These are phyloP conservation scores for Aspergillus unguis DNA, from an alignment of 2,329 filamentous ascomycete species.

Conservation along the genomic window DNA sequence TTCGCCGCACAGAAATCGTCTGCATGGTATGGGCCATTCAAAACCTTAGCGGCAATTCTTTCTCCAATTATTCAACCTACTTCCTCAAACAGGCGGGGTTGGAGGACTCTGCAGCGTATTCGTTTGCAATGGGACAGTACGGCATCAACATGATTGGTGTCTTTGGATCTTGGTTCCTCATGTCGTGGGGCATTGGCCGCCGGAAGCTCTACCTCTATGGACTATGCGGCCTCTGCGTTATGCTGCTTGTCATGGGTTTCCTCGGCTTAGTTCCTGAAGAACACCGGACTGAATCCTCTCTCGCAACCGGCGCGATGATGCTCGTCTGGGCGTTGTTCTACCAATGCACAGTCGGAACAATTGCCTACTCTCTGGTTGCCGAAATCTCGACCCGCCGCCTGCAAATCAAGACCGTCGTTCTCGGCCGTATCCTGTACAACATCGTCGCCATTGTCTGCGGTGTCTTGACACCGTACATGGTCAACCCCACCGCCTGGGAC, in stretches of 20 bases:
- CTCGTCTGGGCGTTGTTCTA: constrained; percentile 78
- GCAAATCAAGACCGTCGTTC: constrained; percentile 86
- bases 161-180: constrained; percentile 76
- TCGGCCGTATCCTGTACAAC: constrained; percentile 78
- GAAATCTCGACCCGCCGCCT: constrained; percentile 79
- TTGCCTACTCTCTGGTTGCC: constrained; percentile 83
- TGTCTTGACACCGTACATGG: constrained; percentile 86
- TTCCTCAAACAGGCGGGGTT: constrained; percentile 57
- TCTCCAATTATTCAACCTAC: constrained; percentile 63
- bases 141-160: constrained; percentile 75
- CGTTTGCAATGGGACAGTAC: constrained; percentile 58
- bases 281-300: constrained; percentile 59
- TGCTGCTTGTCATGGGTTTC: constrained; percentile 83
- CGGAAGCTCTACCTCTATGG: constrained; percentile 73
- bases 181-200: constrained; percentile 71
- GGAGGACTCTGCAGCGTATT: constrained; percentile 48
- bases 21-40: constrained; percentile 65
- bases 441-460: constrained; percentile 77
- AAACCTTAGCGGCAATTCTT: constrained; percentile 61
- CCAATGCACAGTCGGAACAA: constrained; percentile 82
- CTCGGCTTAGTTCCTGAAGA: constrained; percentile 66
- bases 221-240: constrained; percentile 66
- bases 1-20: constrained; percentile 72
- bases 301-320: constrained; percentile 85
- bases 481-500: constrained; percentile 81